Base-by-base conservation (phyloP, 2,329 filamentous ascomycete genomes). In the Fusarium irregulare region DNA sequence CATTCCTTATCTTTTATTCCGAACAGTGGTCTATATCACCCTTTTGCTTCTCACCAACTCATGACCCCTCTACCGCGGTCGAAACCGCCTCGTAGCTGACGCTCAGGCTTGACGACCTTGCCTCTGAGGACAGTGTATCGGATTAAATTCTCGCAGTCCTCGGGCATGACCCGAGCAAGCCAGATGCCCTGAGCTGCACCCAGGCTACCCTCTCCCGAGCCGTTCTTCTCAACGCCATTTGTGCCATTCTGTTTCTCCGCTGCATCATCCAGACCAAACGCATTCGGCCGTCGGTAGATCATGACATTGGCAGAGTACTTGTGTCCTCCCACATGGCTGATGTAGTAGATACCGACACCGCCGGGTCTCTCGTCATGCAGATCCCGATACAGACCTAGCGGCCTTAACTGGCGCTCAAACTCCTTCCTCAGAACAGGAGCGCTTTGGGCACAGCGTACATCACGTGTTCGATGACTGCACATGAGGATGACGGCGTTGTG, bases 291-390 rank as follows among this genome's bases (percentile, higher is more conserved):
- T 12, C 96, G 88, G 79, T 99, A 98, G 2, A 99, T 85, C 84
- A 99, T 92, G 73, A 98, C 89, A 76, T 99, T 99, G 28, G 96
- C 96, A 48, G 91, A 90, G 82, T 97, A 98, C 83, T 98, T 98
- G 84, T 99, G 96, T 1, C 96, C 96, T 28, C 96, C 96, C 4
- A 98, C 94, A 77, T 99, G 96, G 72, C 90, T 95, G 77, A 98
- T 97, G 78, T 98, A 98, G 82, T 97, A 97, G 70, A 99, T 93
- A 1, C 93, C 95, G 8, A 98, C 95, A 14, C 96, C 96, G 13
- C 95, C 95, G 0, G 94, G 93, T 61, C 96, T 84, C 79, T 94
- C 90, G 78, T 99, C 96, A 77, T 97, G 89, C 48, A 96, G 82
- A 77, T 98, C 95, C 30, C 96, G 90, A 79, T 92, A 94, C 21